Evolutionary conservation across 441 rosid species (phyloP).

Genomic region (Gossypium davidsonii): DNA sequence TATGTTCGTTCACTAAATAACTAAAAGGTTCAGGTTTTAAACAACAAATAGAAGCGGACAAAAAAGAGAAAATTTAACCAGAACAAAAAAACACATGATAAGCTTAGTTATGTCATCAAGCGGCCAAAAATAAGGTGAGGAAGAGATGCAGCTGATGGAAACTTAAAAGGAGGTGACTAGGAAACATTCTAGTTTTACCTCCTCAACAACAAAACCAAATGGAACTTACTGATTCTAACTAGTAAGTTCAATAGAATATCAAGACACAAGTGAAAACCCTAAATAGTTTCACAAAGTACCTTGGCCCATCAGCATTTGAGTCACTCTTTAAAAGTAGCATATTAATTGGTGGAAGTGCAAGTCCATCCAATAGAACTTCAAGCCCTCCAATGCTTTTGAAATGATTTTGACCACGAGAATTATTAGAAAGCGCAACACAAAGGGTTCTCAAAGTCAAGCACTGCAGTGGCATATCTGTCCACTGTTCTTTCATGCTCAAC

Average conservation of each 20-base stretch:
- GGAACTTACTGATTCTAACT: background rate
- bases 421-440: conserved; percentile 44
- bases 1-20: background rate
- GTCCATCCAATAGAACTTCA: conserved; percentile 77
- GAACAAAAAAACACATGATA: background rate
- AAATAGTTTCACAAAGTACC: conserved; percentile 30
- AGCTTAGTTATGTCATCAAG: background rate
- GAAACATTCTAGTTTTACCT: background rate
- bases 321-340: conserved; percentile 30
- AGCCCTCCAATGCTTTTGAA: conserved; percentile 86
- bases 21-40: background rate
- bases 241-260: background rate
- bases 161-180: background rate
- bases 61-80: background rate
- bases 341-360: conserved; percentile 53
- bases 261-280: background rate
- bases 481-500: conserved; percentile 59
- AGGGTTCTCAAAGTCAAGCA: conserved; percentile 56
- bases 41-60: background rate
- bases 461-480: conserved; percentile 55
- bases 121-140: background rate
- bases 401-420: conserved; percentile 78
- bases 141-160: background rate
- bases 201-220: background rate
- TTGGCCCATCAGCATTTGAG: conserved; percentile 28